phyloP scores from a whole-genome alignment of 179 eudicot species.

The Beta corolliflora region DNA sequence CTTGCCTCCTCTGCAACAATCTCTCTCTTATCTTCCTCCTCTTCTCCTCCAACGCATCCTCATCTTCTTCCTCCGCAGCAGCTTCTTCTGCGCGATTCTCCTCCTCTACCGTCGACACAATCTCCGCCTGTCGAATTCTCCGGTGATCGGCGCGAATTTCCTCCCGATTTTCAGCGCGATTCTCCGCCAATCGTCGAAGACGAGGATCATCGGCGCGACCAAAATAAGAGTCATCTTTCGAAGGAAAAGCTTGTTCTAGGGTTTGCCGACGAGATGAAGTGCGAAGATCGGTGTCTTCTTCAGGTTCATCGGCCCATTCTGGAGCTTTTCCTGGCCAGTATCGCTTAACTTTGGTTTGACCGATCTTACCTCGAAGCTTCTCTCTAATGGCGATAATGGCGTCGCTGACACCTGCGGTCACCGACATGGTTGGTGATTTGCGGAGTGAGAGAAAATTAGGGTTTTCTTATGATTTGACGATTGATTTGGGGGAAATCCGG shows the following conservation, averaged over 20 bases:
- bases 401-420: conserved; percentile 95
- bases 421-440: conserved; percentile 59
- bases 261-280: conserved; percentile 41
- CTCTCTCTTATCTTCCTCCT: conserved; percentile 77
- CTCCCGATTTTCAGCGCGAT: conserved; percentile 61
- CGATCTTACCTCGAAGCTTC: conserved; percentile 89
- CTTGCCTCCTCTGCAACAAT: conserved; percentile 51
- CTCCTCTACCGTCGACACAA: conserved; percentile 70
- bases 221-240: conserved; percentile 34
- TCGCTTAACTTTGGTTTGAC: conserved; percentile 85
- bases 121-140: conserved; percentile 89
- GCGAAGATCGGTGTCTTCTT: conserved; percentile 72
- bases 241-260: conserved; percentile 68
- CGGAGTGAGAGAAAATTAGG: conserved; percentile 22
- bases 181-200: conserved; percentile 79
- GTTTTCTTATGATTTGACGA: conserved; percentile 4
- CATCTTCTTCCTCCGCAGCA: conserved; percentile 80
- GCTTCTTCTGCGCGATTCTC: conserved; percentile 56
- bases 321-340: conserved; percentile 99
- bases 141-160: conserved; percentile 85
- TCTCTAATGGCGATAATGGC: conserved; percentile 78
- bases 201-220: conserved; percentile 64
- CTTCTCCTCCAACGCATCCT: conserved; percentile 82
- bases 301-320: conserved; percentile 88
- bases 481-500: background rate